These are phyloP conservation scores for Sarocladiaceae sp. DNA, from an alignment of 2,329 filamentous ascomycete species.

Conservation along the genomic window DNA sequence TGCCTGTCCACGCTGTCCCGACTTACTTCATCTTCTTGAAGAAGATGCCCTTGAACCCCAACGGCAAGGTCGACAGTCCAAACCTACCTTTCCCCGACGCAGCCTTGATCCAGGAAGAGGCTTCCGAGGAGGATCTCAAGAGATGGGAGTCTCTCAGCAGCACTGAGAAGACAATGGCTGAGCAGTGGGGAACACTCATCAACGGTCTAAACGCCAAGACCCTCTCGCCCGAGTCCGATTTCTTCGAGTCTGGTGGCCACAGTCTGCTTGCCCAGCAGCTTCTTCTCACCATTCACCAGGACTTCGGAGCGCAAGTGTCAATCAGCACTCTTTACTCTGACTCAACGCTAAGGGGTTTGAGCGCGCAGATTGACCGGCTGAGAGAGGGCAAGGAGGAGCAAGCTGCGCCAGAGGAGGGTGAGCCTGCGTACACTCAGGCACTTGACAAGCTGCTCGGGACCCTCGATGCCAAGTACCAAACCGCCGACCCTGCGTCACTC, in stretches of 20 bases:
- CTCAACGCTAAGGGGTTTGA: conserved; percentile 23
- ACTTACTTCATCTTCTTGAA: conserved; percentile 28
- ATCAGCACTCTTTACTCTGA: conserved; percentile 27
- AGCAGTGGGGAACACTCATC: conserved; percentile 71
- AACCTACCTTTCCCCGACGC: conserved; percentile 77
- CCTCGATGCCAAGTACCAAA: conserved; percentile 38
- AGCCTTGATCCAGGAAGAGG: conserved; percentile 50
- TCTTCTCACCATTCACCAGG: conserved; percentile 51
- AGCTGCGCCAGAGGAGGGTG: conserved; percentile 33
- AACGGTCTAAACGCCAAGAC: conserved; percentile 62
- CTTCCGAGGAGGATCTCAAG: conserved; percentile 31
- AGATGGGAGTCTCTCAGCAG: conserved; percentile 46
- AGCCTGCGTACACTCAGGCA: conserved; percentile 49
- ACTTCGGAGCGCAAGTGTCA: conserved; percentile 22
- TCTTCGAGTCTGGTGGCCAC: conserved; percentile 36
- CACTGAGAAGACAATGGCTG: conserved; percentile 36
- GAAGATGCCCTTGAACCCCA: conserved; percentile 66
- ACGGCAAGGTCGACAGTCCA: conserved; percentile 77
- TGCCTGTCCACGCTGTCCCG: conserved; percentile 30
- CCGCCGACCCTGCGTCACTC: conserved; percentile 29
- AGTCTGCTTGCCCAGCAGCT: conserved; percentile 64
- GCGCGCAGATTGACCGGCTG: conserved; percentile 24
- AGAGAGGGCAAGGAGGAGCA: conserved; percentile 17
- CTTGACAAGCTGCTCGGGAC: conserved; percentile 44
- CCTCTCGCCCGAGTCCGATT: conserved; percentile 38